A percentile compares a stretch with the other conserved stretches of the same genome.
These are phyloP conservation scores for Pezicula carpinea DNA, from an alignment of 2,329 filamentous ascomycete species.

Conservation along the genomic window DNA sequence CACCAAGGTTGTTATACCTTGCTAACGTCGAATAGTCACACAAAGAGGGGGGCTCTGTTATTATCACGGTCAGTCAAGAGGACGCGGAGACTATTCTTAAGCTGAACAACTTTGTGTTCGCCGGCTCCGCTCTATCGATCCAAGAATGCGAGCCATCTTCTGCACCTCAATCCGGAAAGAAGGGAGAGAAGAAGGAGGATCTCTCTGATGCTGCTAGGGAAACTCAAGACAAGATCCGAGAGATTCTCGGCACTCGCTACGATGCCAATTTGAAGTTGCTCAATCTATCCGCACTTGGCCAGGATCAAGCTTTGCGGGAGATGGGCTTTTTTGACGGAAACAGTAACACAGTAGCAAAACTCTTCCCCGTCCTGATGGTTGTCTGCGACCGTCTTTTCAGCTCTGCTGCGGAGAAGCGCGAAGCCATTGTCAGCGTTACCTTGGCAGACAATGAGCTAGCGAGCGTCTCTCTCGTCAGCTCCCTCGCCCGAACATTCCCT, in stretches of 20 bases:
- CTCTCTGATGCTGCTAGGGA: conserved; percentile 51
- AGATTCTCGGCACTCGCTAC: conserved; percentile 73
- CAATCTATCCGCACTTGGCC: conserved; percentile 72
- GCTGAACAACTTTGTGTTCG: conserved; percentile 65
- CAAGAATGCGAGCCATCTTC: conserved; percentile 36
- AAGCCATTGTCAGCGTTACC: conserved; percentile 76
- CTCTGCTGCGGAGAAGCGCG: conserved; percentile 64
- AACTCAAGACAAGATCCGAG: conserved; percentile 63
- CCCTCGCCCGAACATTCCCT: conserved; percentile 74
- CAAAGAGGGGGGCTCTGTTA: conserved; percentile 62
- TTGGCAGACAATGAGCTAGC: conserved; percentile 76
- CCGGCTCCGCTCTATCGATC: conserved; percentile 54
- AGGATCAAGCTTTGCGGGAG: conserved; percentile 65
- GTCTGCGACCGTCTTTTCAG: conserved; percentile 78
- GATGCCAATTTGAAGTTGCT: conserved; percentile 67
- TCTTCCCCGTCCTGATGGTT: conserved; percentile 88
- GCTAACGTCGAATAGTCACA: conserved; percentile 70
- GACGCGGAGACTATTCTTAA: conserved; percentile 61
- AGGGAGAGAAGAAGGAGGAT: conserved; percentile 34
- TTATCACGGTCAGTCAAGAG: conserved; percentile 61
- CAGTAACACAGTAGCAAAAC: conserved; percentile 54
- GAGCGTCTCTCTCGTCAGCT: conserved; percentile 67
- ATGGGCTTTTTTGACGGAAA: conserved; percentile 72
- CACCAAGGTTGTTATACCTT: conserved; percentile 38
- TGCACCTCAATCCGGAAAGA: conserved; percentile 16